Evolutionary conservation across 108 stramenopile genomes (phyloP).

Genomic region (Cylindrotheca closterium): DNA sequence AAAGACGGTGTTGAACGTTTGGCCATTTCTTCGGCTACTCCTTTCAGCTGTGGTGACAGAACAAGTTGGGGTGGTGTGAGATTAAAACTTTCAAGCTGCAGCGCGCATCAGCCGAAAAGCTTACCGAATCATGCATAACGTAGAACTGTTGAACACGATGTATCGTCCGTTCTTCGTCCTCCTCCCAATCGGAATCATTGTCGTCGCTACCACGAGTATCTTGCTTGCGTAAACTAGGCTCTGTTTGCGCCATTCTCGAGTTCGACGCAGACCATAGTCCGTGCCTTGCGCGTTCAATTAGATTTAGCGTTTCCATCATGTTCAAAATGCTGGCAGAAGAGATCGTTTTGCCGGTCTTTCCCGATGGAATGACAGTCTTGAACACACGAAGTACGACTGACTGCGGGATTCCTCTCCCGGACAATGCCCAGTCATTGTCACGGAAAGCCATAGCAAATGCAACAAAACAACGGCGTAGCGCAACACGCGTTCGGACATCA

Average conservation of each 20-base stretch:
- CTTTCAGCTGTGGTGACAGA: conserved; percentile 47
- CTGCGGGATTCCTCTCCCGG: conserved; percentile 79
- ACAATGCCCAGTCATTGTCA: conserved; percentile 75
- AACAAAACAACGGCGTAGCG: conserved; percentile 76
- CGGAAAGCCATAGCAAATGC: conserved; percentile 83
- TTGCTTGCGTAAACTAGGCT: conserved; percentile 22
- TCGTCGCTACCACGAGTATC: conserved; percentile 15
- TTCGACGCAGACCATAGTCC: conserved; percentile 27
- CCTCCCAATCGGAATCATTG: conserved; percentile 50
- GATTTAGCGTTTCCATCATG: conserved; percentile 78
- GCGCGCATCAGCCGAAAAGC: conserved; percentile 7
- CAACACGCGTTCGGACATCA: conserved; percentile 53
- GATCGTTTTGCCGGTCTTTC: conserved; percentile 32
- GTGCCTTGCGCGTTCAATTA: conserved; percentile 76
- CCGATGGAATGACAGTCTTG: conserved; percentile 54
- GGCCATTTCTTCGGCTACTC: conserved; percentile 84
- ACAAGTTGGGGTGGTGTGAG: background rate
- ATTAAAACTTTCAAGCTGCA: no score
- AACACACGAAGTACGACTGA: conserved; percentile 74
- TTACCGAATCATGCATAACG: conserved; percentile 82
- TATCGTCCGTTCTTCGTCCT: conserved; percentile 38
- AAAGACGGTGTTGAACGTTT: conserved; percentile 65
- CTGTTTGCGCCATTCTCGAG: conserved; percentile 12
- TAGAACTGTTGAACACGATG: conserved; percentile 43
- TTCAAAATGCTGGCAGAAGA: conserved; percentile 41